phyloP scores from a whole-genome alignment of 495 filamentous ascomycete species.

The Daldinia childiae region DNA sequence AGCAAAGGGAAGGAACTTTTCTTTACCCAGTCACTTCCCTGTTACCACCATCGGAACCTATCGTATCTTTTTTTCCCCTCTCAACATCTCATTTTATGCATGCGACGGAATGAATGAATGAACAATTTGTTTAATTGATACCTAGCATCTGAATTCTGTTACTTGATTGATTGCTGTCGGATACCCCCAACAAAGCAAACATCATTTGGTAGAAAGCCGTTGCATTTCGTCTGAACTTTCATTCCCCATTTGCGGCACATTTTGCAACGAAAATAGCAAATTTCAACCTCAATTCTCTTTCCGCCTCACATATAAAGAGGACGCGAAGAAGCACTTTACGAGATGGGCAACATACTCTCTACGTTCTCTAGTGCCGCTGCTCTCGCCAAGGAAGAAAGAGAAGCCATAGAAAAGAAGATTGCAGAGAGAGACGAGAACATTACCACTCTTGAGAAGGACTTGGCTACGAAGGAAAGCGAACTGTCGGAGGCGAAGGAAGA shows the following conservation, averaged over 20 bases:
- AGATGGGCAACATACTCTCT: slow-evolving; percentile 42
- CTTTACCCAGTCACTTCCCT: slow-evolving; percentile 8
- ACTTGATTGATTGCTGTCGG: slow-evolving; percentile 36
- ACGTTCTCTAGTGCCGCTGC: slow-evolving; percentile 30
- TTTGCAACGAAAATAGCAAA: not conserved
- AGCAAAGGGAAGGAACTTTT: not conserved
- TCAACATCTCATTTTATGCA: slow-evolving; percentile 36
- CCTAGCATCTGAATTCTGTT: slow-evolving; percentile 28
- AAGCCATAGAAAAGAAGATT: slow-evolving; percentile 51
- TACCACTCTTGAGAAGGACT: slow-evolving; percentile 56
- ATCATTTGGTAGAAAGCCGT: slow-evolving; percentile 10
- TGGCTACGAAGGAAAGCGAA: slow-evolving; percentile 60
- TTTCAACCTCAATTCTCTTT: not conserved
- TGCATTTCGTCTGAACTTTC: not conserved
- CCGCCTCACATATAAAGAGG: not conserved
- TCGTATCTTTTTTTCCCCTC: slow-evolving; percentile 37
- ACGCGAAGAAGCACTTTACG: slow-evolving; percentile 3
- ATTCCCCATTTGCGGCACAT: not conserved
- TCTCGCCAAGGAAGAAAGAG: slow-evolving; percentile 48
- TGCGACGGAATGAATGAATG: slow-evolving; percentile 33
- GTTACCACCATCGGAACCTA: slow-evolving; percentile 25
- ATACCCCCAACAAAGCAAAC: slow-evolving; percentile 19
- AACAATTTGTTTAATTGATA: slow-evolving; percentile 27
- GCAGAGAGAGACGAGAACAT: slow-evolving; percentile 50
- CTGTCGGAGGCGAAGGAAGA: slow-evolving; percentile 50